Evolutionary conservation across 2,329 filamentous ascomycete genomes (phyloP).

Genomic region (Diaporthe velutina): DNA sequence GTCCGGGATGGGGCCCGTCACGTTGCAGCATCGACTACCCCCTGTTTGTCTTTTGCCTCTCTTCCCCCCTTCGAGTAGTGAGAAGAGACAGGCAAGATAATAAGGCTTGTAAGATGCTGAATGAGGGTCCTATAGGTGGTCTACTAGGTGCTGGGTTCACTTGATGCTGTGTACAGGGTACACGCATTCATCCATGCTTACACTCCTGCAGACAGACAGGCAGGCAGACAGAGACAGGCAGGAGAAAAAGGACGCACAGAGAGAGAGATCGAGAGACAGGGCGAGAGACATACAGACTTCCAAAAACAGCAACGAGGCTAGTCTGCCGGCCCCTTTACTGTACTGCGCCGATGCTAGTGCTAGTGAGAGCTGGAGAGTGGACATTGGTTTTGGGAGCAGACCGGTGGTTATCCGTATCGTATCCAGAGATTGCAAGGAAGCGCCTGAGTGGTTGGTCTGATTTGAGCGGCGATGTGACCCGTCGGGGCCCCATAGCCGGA

Average conservation of each 20-base stretch:
- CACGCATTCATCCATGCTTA: not conserved
- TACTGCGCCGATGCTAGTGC: constrained; percentile 28
- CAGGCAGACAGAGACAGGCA: not conserved
- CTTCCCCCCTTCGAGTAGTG: not conserved
- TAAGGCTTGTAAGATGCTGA: constrained; percentile 1
- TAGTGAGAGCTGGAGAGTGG: constrained; percentile 16
- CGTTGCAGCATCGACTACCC: constrained; percentile 24
- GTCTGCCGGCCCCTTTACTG: constrained; percentile 20
- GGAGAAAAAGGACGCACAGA: no score
- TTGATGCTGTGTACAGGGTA: constrained; percentile 10
- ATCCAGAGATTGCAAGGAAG: constrained; percentile 36
- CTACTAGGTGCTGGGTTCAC: not conserved
- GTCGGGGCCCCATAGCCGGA: constrained; percentile 29
- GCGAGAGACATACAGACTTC: constrained; percentile 4
- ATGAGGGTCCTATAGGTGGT: not conserved
- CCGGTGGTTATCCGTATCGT: constrained; percentile 35
- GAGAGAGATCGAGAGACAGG: not conserved
- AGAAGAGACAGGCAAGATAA: not conserved
- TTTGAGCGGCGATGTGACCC: constrained; percentile 27
- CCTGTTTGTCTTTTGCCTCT: not conserved
- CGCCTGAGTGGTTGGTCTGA: constrained; percentile 29
- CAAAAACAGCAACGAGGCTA: constrained; percentile 24
- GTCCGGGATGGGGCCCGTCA: constrained; percentile 24
- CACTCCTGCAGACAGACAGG: not conserved
- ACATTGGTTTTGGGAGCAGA: constrained; percentile 3